Evolutionary conservation across 2,329 filamentous ascomycete genomes (phyloP), one percentile per base, ranked within the genome.

Genomic region (Ilyonectria sp.): DNA sequence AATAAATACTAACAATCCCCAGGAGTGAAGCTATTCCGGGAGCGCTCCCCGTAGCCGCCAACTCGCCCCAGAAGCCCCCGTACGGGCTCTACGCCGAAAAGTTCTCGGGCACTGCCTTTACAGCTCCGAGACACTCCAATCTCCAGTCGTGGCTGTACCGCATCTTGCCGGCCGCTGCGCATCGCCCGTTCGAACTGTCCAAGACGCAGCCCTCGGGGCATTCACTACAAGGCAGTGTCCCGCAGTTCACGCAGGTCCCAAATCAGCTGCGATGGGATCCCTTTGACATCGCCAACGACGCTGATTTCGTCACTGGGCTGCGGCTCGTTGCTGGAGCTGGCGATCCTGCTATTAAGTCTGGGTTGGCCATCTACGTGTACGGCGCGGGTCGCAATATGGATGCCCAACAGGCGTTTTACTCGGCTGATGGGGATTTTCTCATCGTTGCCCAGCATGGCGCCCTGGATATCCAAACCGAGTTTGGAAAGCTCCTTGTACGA

Each of bases 181-280:
- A 93, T 69, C 81, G 82, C 26, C 87, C 79, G 78, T 92, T 84
- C 84, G 77, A 82, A 77, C 76, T 85, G 79, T 73, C 83, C 52
- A 71, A 74, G 49, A 65, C 68, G 31, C 67, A 72, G 43, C 62
- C 71, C 33, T 49, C 71, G 35, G 66, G 72, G 17, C 75, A 74
- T 43, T 69, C 71, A 9, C 43, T 70, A 0, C 57, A 69, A 40
- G 69, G 72, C 15, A 71, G 71, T n/a, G 69, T 73, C 37, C 67
- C 81, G 26, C 75, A 77, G 66, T 80, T 77, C 53, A 79, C 76
- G 62, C 77, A 75, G 67, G 76, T 82, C 23, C 94, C 94, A 1
- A 95, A 95, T 74, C 94, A 96, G 81, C 85, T 97, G 35, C 89
- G 93, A 67, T 97, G 94, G 94, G 91, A 93, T 73, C 93, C 87